Percentiles rank a stretch among this genome's conserved stretches.
phyloP scores from a whole-genome alignment of 108 stramenopile species.

The Ochromonas danica region DNA sequence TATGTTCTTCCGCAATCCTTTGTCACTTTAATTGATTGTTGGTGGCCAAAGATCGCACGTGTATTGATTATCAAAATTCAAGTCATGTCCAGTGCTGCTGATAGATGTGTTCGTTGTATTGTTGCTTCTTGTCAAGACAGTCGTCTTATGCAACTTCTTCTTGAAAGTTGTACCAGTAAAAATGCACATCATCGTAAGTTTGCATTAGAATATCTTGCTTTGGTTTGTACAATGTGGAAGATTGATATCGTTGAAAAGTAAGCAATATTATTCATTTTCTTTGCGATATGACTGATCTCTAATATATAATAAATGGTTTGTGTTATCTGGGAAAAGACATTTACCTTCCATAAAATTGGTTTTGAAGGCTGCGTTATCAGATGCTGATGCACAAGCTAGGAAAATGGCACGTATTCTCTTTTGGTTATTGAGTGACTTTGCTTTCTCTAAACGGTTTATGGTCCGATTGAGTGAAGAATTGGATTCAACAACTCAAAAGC shows the following conservation, averaged over 20 bases:
- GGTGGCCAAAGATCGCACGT: neutral
- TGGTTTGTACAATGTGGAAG: neutral
- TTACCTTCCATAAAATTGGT: no score
- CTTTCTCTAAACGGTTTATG: no score
- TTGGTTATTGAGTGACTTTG: no score
- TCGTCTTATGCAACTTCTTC: neutral
- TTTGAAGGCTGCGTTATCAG: no score
- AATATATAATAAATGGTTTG: no score
- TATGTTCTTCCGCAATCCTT: neutral
- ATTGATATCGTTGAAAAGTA: neutral
- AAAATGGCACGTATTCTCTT: no score
- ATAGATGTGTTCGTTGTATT: neutral
- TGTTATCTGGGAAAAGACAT: no score
- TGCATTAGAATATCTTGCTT: neutral
- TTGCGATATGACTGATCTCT: no score
- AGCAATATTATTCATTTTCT: no score
- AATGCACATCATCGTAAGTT: neutral
- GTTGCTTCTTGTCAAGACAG: neutral
- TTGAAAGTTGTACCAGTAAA: neutral
- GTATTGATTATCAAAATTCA: neutral
- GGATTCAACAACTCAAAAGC: no score
- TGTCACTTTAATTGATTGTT: neutral
- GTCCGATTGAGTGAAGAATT: no score
- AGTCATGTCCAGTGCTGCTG: neutral
- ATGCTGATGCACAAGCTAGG: no score